Conservation (phyloP, 257 asterid genomes). For the Osmanthus fragrans region DNA sequence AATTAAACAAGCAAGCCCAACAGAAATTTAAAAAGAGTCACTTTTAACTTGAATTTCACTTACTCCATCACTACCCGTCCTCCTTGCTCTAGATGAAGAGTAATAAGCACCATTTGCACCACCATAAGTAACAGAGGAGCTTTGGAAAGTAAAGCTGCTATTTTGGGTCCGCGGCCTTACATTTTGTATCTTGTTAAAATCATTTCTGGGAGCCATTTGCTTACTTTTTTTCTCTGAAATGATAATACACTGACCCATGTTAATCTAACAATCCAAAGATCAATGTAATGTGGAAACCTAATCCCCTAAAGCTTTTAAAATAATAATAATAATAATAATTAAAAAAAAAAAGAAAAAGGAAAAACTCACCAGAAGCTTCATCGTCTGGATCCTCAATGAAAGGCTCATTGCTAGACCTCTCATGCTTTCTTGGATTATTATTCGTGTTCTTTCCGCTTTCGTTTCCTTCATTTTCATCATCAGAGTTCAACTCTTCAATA, state of each 20-base stretch:
- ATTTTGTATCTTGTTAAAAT: slow-evolving; percentile 34
- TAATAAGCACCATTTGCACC: slow-evolving; percentile 83
- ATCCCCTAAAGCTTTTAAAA: not conserved
- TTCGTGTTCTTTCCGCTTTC: slow-evolving; percentile 35
- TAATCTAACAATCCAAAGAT: not conserved
- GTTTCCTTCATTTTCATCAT: slow-evolving; percentile 61
- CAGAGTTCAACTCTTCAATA: slow-evolving; percentile 89
- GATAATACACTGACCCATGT: slow-evolving; percentile 4
- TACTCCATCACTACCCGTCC: slow-evolving; percentile 87
- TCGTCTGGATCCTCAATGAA: slow-evolving; percentile 73
- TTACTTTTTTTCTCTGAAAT: slow-evolving; percentile 59
- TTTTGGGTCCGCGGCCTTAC: slow-evolving; percentile 48
- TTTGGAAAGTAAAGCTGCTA: slow-evolving; percentile 72
- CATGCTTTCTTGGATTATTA: slow-evolving; percentile 72
- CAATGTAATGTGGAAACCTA: not conserved
- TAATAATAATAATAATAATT: no score
- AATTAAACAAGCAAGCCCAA: slow-evolving; percentile 5
- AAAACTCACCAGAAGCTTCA: slow-evolving; percentile 57
- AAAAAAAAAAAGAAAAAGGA: not conserved
- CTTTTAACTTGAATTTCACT: slow-evolving; percentile 33
- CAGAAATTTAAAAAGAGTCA: not conserved
- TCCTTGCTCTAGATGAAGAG: slow-evolving; percentile 72
- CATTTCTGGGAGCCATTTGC: slow-evolving; percentile 43
- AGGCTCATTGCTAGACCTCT: slow-evolving; percentile 72
- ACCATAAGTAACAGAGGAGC: slow-evolving; percentile 79